Evolutionary conservation across 1,284 basidiomycete species (phyloP), one percentile per base, ranked within the genome.

Genomic region (Prillingera fragicola): DNA sequence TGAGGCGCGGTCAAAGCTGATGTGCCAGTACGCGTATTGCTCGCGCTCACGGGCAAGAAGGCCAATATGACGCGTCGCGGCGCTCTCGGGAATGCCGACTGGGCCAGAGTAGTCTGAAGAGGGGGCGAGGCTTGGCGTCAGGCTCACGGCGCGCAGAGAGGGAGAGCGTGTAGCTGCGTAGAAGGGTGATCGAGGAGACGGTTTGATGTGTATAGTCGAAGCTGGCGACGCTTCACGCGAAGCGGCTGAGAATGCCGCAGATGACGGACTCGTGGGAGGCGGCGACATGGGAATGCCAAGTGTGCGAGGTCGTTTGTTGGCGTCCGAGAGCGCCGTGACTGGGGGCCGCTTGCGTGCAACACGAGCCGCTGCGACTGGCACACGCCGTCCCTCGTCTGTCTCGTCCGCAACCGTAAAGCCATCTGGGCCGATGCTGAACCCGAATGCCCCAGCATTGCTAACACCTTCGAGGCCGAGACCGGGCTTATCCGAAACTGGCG

Each of bases 21-120:
- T 12, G 22, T 52, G 44, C 41, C 52, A 56, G 21, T 34, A 38
- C 5, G 54, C 33, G 39, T 64, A 65, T 32, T 60, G 46, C 14
- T 55, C 50, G 6, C 59, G 43, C 42, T 67, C 64, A 5, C 62
- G 59, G 4, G 57, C 28, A 4, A 67, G 54, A 4, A 54, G 25
- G 8, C 57, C 62, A 19, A 55, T 38, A 42, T 63, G 57, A 2
- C 33, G 27, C 9, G 41, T 33, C 15, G 19, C 28, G 5, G 33
- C 33, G 7, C 29, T 33, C 10, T 43, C 46, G 4, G 32, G 27
- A 4, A 39, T 15, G 13, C 41, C 25, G 3, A 18, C 5, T 31
- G n/a, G 33, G 33, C n/a, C n/a, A n/a, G n/a, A n/a, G n/a, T n/a
- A 24, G 42, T n/a, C n/a, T 3, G 46, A 28, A 12, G 8, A 15